Evolutionary conservation across 805 yeast species (phyloP), one percentile per base, ranked within the genome.

Genomic region (Komagataella mondaviorum): DNA sequence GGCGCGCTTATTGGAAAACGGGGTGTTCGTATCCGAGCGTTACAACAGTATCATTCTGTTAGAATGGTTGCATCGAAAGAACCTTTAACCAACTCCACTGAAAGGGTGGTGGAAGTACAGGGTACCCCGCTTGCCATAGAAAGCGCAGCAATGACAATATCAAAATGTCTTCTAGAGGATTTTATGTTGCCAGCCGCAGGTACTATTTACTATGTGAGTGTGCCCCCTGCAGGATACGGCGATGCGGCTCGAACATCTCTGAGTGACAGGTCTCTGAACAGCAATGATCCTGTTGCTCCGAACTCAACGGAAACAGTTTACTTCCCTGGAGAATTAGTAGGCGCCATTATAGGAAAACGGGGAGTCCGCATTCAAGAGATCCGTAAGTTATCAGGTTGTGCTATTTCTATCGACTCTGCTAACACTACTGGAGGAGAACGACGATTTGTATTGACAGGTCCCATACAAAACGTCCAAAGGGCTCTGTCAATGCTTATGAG

Each of bases 31-130:
- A 89, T 89, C 62, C 88, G 87, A 69, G 75, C 83, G 45, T 77
- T 88, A 54, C 93, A 86, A 68, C 83, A 80, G 54, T 69, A 68
- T 36, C 82, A 71, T 63, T 71, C 75, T 51, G 88, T 89, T 50
- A 83, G 85, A 62, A 85, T 89, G 78, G 88, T 87, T 51, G 96
- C 95, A 8, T 83, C 95, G 43, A 88, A 88, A 62, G 88, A 87
- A 51, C 83, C 81, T 62, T 75, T 89, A 53, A 85, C 86, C 7
- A 83, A 83, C 57, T 83, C 93, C 6, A 83, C 87, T 49, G 96
- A 89, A 65, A 77, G 96, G 62, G 72, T 88, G 51, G 88, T 89
- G 45, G 96, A 89, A 64, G 71, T 89, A 53, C 96, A 88, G 67
- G 96, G 96, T 50, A 68, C 78, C 6, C 84, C 86, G 1, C 78